phyloP scores from a whole-genome alignment of 2,329 filamentous ascomycete species.

The Neocatenulostroma microsporum region DNA sequence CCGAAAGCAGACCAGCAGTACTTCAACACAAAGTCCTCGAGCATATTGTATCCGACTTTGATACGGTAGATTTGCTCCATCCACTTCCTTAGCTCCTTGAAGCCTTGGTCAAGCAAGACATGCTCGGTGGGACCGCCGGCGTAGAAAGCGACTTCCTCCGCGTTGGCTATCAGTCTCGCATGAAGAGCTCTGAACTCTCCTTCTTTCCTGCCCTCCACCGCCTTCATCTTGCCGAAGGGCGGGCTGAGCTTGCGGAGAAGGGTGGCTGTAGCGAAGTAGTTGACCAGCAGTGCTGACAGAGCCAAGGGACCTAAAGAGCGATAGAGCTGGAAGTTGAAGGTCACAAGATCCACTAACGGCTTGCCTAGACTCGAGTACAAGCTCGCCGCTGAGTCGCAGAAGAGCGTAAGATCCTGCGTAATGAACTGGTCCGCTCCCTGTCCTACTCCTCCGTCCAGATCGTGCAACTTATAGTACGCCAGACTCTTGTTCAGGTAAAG shows the following conservation, averaged over 20 bases:
- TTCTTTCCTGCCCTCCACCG: slow-evolving; percentile 88
- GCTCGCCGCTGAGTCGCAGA: slow-evolving; percentile 85
- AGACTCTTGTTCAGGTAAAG: slow-evolving; percentile 90
- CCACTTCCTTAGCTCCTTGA: slow-evolving; percentile 86
- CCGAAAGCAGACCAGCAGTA: slow-evolving; percentile 99
- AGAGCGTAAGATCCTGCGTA: slow-evolving; percentile 90
- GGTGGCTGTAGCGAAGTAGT: slow-evolving; percentile 90
- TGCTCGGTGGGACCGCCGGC: slow-evolving; percentile 93
- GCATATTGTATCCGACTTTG: slow-evolving; percentile 96
- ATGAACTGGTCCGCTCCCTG: slow-evolving; percentile 95
- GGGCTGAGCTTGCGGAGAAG: slow-evolving; percentile 82
- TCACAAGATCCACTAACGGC: slow-evolving; percentile 89
- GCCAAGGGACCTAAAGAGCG: slow-evolving; percentile 83
- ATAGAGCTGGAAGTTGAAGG: slow-evolving; percentile 97
- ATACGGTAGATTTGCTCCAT: slow-evolving; percentile 98
- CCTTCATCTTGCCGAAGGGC: slow-evolving; percentile 93
- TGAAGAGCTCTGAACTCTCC: slow-evolving; percentile 91
- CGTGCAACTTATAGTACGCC: slow-evolving; percentile 92
- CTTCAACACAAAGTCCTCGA: slow-evolving; percentile 96
- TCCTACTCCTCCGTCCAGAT: slow-evolving; percentile 85
- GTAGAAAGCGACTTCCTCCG: slow-evolving; percentile 96
- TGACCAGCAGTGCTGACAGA: slow-evolving; percentile 74
- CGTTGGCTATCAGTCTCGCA: slow-evolving; percentile 87
- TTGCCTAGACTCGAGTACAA: slow-evolving; percentile 97
- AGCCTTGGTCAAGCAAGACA: slow-evolving; percentile 82